Base-by-base conservation (phyloP, 169 alveolate species). In the Ichthyophthirius multifiliis region DNA sequence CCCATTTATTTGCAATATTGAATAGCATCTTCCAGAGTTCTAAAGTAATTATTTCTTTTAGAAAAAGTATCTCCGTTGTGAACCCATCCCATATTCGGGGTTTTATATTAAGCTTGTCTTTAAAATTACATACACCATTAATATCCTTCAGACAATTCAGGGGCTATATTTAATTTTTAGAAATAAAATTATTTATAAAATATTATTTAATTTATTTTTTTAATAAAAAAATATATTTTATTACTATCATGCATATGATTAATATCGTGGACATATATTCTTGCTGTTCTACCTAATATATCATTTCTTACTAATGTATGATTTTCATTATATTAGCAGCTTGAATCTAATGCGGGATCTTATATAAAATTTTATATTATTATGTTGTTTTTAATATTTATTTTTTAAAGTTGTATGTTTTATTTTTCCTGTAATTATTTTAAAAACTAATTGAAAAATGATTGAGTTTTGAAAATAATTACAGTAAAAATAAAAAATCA, bases 181-280 rank as follows among this genome's bases (percentile, higher is more conserved):
- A 55, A 55, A 27, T 16, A 0, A 3, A n/a, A n/a, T n/a, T 55
- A 15, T 55, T 9, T 41, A 41, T 9, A 13, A 41, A 41, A 41
- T 9, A 41, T 13, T 13, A 41, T 9, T 9, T 7, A 41, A 9
- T 9, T 10, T 27, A 0, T 3, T 55, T 7, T 1, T 55, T 20
- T 20, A 27, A 15, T 1, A 27, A 4, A 4, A 55, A 27, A 55
- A 27, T 18, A 55, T 55, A 16, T 20, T 13, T 55, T 12, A 16
- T 35, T 67, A 67, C 77, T 67, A 20, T 67, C 77, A 9, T 67
- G 77, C 77, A 67, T 67, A 20, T 67, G 77, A 37, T 39, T 37
- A 35, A 15, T 67, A 20, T 67, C 77, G 35, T 67, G 41, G 41
- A 67, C 43, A 20, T 67, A 67, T 18, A 67, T 67, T 67, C 77